Conservation (phyloP, 2,329 filamentous ascomycete species). For the Fusarium sp. region DNA sequence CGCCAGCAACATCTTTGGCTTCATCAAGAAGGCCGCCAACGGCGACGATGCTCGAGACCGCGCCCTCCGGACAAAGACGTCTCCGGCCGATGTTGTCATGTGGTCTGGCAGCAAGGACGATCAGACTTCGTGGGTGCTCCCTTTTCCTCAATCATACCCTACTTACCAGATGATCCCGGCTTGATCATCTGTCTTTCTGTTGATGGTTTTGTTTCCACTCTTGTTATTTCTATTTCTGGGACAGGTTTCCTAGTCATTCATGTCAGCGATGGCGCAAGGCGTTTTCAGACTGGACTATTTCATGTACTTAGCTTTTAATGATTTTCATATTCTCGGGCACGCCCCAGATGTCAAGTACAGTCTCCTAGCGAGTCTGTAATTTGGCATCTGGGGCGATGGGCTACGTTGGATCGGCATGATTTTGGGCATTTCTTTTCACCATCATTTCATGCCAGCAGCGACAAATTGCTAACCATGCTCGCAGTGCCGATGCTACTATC, state of each 20-base stretch:
- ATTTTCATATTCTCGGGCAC: constrained; percentile 40
- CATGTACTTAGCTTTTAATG: constrained; percentile 35
- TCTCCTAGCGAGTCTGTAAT: constrained; percentile 44
- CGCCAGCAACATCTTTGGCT: constrained; percentile 79
- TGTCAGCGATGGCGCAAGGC: constrained; percentile 33
- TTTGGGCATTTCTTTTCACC: background rate
- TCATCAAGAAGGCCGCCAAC: constrained; percentile 88
- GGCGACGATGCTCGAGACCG: constrained; percentile 86
- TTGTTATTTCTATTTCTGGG: constrained; percentile 13
- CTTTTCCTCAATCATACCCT: constrained; percentile 37
- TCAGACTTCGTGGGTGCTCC: constrained; percentile 83
- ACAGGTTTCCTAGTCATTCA: constrained; percentile 9
- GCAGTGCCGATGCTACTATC: constrained; percentile 91
- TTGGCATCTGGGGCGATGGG: constrained; percentile 59
- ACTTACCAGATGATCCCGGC: constrained; percentile 22
- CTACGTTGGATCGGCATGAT: constrained; percentile 51
- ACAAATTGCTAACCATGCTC: constrained; percentile 24
- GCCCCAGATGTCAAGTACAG: constrained; percentile 55
- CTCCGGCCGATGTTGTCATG: constrained; percentile 95
- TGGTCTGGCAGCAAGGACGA: constrained; percentile 97
- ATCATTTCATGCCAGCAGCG: background rate
- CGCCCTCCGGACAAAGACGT: constrained; percentile 88
- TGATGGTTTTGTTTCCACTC: constrained; percentile 3
- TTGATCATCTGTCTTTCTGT: constrained; percentile 14
- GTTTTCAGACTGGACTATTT: constrained; percentile 14